Base-by-base conservation (phyloP, 495 filamentous ascomycete genomes). In the Lentithecium fluviatile region DNA sequence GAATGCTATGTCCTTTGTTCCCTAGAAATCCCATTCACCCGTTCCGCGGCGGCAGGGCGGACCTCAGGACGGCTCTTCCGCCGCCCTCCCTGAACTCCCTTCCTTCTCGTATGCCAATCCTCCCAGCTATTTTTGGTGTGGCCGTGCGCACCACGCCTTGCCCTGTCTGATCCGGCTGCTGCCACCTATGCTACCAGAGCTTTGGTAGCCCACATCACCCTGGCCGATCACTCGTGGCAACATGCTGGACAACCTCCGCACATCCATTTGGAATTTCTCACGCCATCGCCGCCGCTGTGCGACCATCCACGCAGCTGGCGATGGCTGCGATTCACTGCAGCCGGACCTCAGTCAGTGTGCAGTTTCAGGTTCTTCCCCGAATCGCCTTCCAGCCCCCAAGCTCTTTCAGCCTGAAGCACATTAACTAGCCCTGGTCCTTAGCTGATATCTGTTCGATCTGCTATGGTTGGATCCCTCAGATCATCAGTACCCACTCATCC, bases 401-500 rank as follows among this genome's bases (percentile, higher is more conserved):
- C 23, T 37, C 26, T 32, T 61, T 61, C 58, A 61, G 58, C 50
- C 58, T 61, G 58, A 61, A 60, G 20, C 2, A 13, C 34, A 52
- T 20, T 8, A 34, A 19, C 10, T 21, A 2, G 10, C n/a, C 49
- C 49, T 26, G n/a, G 24, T 26, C 6, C 49, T 52, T 52, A 45
- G 36, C 20, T n/a, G 11, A 11, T 15, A 25, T 5, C 5, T 15
- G 29, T 24, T 43, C 8, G 6, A 54, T 32, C 34, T 17, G 25
- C 45, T 60, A n/a, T 13, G 48, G n/a, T 52, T 17, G 57, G 45
- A 15, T 2, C 23, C 37, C 2, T 32, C 57, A 17, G 48, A 37
- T 46, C 57, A 23, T 7, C 34, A 11, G 56, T 42, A 43, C 19
- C 47, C 46, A 45, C 56, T 52, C 52, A 51, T 15, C 58, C 58